Evolutionary conservation across 2,329 filamentous ascomycete species (phyloP).

Genomic region (Pleoardoris graminearum): DNA sequence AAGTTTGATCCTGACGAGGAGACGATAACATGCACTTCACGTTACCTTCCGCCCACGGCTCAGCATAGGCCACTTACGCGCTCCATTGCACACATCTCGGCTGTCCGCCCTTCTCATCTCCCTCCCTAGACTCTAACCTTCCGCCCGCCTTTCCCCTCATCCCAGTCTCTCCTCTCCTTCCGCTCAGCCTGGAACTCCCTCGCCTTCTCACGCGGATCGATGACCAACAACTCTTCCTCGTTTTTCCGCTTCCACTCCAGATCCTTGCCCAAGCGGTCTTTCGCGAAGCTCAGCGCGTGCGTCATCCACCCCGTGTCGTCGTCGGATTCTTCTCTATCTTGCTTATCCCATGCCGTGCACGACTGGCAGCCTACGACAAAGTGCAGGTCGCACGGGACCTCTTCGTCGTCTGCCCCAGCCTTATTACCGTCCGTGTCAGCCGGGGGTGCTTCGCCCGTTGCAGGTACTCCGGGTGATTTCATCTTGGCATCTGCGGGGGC

Average conservation of each 20-base stretch:
- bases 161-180: constrained; percentile 48
- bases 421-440: constrained; percentile 14
- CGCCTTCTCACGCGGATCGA: constrained; percentile 85
- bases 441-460: constrained; percentile 30
- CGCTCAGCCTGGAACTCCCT: constrained; percentile 67
- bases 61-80: not conserved
- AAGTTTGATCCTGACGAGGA: not conserved
- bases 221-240: constrained; percentile 87
- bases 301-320: constrained; percentile 76
- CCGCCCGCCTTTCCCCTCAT: constrained; percentile 28
- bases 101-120: not conserved
- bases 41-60: no score
- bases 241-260: constrained; percentile 87
- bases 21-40: not conserved
- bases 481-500: constrained; percentile 42
- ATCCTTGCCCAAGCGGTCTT: constrained; percentile 88
- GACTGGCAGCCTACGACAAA: constrained; percentile 96
- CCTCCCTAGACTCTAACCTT: constrained; percentile 18
- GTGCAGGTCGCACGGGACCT: constrained; percentile 81
- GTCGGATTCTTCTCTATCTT: constrained; percentile 62
- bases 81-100: not conserved
- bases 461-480: constrained; percentile 22
- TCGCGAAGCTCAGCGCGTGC: constrained; percentile 82
- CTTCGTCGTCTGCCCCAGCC: constrained; percentile 35
- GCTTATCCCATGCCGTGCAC: constrained; percentile 82